Base-by-base conservation (phyloP, 208 protist genomes). In the Novymonas esmeraldas region DNA sequence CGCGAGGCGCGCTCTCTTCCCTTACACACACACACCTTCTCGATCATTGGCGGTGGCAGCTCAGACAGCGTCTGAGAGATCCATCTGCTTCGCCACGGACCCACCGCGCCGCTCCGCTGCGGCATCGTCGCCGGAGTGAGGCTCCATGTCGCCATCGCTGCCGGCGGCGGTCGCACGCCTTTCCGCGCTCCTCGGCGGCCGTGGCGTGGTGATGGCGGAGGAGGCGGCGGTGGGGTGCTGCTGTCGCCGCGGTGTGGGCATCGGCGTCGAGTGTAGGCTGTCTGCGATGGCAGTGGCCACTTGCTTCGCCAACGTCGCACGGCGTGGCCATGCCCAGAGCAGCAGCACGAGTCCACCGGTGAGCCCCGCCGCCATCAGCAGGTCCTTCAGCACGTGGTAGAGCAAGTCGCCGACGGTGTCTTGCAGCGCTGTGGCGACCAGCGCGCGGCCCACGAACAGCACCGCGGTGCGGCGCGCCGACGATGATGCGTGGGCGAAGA, bases 371-470 rank as follows among this genome's bases (percentile, higher is more conserved):
- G 79, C 65, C 31, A 90, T 74, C 31, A 87, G 60, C 0, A 87
- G 7, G 38, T 95, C 90, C 7, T 64, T 70, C 48, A 95, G 46
- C 16, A 92, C 14, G 42, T 66, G 64, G 45, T 76, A 79, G 16
- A 93, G 39, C 26, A 92, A 64, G 66, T 87, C 83, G 45, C 90
- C 87, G 33, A 92, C 65, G 0, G 87, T 93, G 56, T 71, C 56
- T 74, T 95, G 82, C 45, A 93, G 52, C 36, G 82, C 4, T 9
- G 83, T 66, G 9, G 79, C 60, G 0, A 85, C 16, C 2, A 73
- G 31, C 33, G 78, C 59, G 31, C 82, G 81, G 3, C 36, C 62
- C 13, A 75, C 52, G 0, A 76, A 79, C 11, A 87, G 31, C 22
- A 61, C 48, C 10, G 76, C 11, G 29, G 87, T 55, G 20, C 31